Evolutionary conservation across 2,329 filamentous ascomycete genomes (phyloP).

Genomic region (Domatiomyces catenatus): DNA sequence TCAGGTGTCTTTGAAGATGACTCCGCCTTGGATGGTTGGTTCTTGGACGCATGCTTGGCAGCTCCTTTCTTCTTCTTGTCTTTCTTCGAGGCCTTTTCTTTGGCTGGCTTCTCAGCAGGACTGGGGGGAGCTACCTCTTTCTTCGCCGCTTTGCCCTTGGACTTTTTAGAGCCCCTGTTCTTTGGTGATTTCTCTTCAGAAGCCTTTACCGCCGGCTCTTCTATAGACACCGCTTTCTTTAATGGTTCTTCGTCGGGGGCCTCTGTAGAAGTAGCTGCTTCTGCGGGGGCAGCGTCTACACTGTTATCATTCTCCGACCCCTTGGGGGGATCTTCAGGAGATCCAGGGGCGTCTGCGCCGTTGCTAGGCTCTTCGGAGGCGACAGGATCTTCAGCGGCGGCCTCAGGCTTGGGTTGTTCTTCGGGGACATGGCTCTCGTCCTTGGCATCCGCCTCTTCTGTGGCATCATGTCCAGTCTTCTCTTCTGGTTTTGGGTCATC

Average conservation of each 20-base stretch:
- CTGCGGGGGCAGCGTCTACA: too few relatives aligned
- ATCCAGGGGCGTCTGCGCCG: neutral
- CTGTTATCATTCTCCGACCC: neutral
- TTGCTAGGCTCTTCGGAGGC: neutral
- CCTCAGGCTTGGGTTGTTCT: neutral
- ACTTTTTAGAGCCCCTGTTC: constrained; percentile 5
- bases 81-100: neutral
- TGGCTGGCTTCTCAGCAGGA: neutral
- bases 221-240: too few relatives aligned
- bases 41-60: neutral
- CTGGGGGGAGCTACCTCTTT: neutral
- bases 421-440: neutral
- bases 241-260: too few relatives aligned
- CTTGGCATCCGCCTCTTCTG: neutral
- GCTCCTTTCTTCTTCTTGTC: neutral
- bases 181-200: neutral
- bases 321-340: neutral
- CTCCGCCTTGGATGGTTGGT: neutral
- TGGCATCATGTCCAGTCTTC: neutral
- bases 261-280: neutral
- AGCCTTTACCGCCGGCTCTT: neutral
- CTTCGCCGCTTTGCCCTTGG: constrained; percentile 6
- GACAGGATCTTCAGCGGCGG: neutral
- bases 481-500: neutral
- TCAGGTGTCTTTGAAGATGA: neutral